Base-by-base conservation (phyloP, 148 eudicot genomes). In the Cornus suecica region DNA sequence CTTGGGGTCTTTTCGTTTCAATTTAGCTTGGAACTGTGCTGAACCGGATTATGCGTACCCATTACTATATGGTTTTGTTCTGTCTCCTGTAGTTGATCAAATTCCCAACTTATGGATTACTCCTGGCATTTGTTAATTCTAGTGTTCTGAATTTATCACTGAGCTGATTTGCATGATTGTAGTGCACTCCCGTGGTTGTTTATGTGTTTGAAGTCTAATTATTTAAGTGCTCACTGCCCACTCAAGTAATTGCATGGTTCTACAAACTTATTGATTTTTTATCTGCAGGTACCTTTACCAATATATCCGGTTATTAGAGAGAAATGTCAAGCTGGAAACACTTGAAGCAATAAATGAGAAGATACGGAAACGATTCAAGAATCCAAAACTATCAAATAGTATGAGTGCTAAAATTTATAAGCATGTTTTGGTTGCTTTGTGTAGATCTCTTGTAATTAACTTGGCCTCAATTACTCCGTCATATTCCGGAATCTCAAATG, bases 331-430 rank as follows among this genome's bases (percentile, higher is more conserved):
- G 80, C 87, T 91, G 70, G 99, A 95, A 71, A 78, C 79, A 60
- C 94, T 95, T 77, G 99, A 95, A 86, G 99, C 83, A 45, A 87
- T 90, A 78, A 95, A 90, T 71, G 99, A 95, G 89, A 95, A 93
- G 80, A 90, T 93, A 66, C 80, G 97, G 10, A 95, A 91, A 85
- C 97, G 99, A 45, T 83, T 88, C 67, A 95, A 87, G 89, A 92
- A 93, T 77, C 97, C 97, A 23, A 95, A 92, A 80, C 82, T 95
- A 67, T 93, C 97, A n/a, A 87, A 79, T 80, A 85, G 97, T 74
- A 85, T 82, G 66, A 87, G 81, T 83, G 83, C 90, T 45, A 90
- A 84, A 84, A 88, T 95, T 76, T 89, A 90, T 79, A 91, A 82
- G 83, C 94, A 95, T 76, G 86, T 95, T 71, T 89, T 92, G 73